Base-by-base conservation (phyloP, 805 yeast genomes). In the Naumovozyma castellii region DNA sequence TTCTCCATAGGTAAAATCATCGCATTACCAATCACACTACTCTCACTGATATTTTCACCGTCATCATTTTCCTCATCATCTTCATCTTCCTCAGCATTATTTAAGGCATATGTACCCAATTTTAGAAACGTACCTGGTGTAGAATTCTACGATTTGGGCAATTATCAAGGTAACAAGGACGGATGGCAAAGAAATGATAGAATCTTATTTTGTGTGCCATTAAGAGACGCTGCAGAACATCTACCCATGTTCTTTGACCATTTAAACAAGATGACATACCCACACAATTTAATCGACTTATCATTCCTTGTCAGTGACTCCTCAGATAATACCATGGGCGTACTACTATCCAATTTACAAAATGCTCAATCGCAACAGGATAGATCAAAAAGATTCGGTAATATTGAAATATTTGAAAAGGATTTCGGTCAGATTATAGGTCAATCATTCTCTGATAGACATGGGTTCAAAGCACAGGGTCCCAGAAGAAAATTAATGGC, bases 401-500 rank as follows among this genome's bases (percentile, higher is more conserved):
- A 78, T 49, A 84, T 86, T 40, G 95, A 86, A 59, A 85, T 87
- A 38, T 86, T 67, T 58, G 92, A 85, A 60, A 88, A 85, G 57
- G 95, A 90, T 62, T 88, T 88, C 57, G 97, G 97, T 34, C 96
- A 88, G 58, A 74, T 75, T 35, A 81, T 90, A 46, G 96, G 97
- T 43, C 97, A 90, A 65, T 82, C 90, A 17, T 87, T 90, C 54
- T 75, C 84, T 44, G 97, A 87, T 58, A 71, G 97, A 57, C 97
- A 90, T 59, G 96, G 96, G 2, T 88, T 90, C 61, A 87, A 84
- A 10, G 96, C 95, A 1, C 97, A 90, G 62, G 97, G 95, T 10
- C 94, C 94, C 34, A 73, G 97, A 59, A 71, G 97, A 54, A 90
- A 90, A 60, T 71, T 86, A 49, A 90, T 90, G 97, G 97, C 94